phyloP scores from a whole-genome alignment of 192 early-diverging fungal genomes.

The Coemansia sp. region DNA sequence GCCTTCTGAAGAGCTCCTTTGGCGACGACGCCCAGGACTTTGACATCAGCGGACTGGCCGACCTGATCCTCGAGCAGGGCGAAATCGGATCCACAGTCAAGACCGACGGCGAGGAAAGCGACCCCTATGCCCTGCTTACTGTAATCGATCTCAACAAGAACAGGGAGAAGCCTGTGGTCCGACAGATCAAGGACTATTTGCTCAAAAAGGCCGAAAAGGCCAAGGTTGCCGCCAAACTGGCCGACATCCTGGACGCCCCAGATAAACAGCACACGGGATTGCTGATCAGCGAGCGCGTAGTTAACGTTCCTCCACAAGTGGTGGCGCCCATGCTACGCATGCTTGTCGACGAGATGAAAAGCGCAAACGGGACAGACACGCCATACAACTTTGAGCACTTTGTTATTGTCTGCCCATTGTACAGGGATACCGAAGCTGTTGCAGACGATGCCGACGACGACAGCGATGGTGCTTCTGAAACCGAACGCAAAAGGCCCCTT shows the following conservation, averaged over 20 bases:
- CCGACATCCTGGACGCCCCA: constrained; percentile 28
- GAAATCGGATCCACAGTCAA: constrained; percentile 88
- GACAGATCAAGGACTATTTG: constrained; percentile 63
- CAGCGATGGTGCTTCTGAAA: background rate
- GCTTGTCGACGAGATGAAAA: constrained; percentile 79
- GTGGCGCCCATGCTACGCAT: constrained; percentile 88
- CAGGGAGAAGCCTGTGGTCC: constrained; percentile 54
- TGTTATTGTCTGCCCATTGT: constrained; percentile 77
- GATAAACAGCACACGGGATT: constrained; percentile 55
- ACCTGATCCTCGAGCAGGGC: constrained; percentile 74
- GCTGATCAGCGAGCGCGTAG: constrained; percentile 82
- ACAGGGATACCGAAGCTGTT: constrained; percentile 68
- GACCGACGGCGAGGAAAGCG: constrained; percentile 66
- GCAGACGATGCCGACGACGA: constrained; percentile 54
- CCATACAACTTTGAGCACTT: constrained; percentile 83
- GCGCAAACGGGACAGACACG: constrained; percentile 67
- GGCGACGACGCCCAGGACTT: constrained; percentile 77
- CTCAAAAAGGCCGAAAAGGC: constrained; percentile 58
- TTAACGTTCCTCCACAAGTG: constrained; percentile 96
- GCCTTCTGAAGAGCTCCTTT: constrained; percentile 76
- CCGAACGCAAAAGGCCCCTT: background rate
- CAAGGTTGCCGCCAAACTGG: constrained; percentile 16
- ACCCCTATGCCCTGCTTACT: constrained; percentile 87
- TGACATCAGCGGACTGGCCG: constrained; percentile 71
- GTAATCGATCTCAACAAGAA: constrained; percentile 68